Evolutionary conservation across 108 stramenopile genomes (phyloP).

Genomic region (Nitzschia inconspicua): DNA sequence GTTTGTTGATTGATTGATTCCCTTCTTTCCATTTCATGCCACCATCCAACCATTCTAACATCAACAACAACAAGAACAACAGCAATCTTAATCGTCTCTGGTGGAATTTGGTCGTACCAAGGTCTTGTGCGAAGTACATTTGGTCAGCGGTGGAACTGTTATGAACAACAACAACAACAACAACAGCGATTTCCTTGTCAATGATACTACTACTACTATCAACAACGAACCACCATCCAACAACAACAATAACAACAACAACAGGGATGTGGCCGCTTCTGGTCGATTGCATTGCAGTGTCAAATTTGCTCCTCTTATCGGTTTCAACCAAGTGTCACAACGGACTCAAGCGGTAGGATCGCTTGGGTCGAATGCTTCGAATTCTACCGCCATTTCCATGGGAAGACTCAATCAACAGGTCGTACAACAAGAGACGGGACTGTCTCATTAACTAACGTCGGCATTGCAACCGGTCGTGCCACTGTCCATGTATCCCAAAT

Average conservation of each 20-base stretch:
- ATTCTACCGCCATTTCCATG: conserved; percentile 21
- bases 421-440: conserved; percentile 42
- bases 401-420: conserved; percentile 30
- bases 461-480: conserved; percentile 53
- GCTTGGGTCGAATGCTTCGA: too few species aligned
- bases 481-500: conserved; percentile 45
- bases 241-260: conserved; percentile 9
- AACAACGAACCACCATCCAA: too few species aligned
- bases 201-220: background rate
- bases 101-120: conserved; percentile 87
- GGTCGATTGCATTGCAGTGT: conserved; percentile 44
- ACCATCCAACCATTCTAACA: too few species aligned
- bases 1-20: too few species aligned
- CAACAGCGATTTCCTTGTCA: background rate
- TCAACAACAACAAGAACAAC: too few species aligned
- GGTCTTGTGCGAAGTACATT: conserved; percentile 56
- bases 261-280: conserved; percentile 3
- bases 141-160: conserved; percentile 13
- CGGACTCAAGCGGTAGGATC: conserved; percentile 24
- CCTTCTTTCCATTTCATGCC: too few species aligned
- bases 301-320: conserved; percentile 60
- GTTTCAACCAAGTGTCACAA: conserved; percentile 34
- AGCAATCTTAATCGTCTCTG: too few species aligned
- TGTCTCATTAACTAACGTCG: conserved; percentile 44
- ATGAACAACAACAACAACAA: conserved; percentile 17